Evolutionary conservation across 768 basidiomycete genomes (phyloP).

Genomic region (Candolleomyces aberdarensis): DNA sequence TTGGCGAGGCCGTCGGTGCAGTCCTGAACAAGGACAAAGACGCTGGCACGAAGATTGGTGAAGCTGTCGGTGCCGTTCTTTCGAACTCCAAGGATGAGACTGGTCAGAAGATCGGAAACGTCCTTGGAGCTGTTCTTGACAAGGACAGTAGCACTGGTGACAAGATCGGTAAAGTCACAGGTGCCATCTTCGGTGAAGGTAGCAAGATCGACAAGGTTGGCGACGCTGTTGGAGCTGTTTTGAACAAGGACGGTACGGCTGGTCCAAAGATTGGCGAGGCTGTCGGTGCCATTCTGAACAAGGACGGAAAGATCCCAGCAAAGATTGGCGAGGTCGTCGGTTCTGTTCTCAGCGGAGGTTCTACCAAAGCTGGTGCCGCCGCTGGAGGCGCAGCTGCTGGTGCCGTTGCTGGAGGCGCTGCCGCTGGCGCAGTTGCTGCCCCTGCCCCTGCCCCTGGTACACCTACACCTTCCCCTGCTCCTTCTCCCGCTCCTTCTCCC

Average conservation of each 20-base stretch:
- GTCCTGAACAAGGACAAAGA: not conserved
- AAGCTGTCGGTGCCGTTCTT: not conserved
- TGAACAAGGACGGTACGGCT: not conserved
- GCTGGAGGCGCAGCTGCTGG: not conserved
- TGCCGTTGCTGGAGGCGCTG: not conserved
- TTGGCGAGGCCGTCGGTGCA: conserved; percentile 1
- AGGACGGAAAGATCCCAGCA: not conserved
- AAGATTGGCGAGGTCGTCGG: not conserved
- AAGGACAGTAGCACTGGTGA: not conserved
- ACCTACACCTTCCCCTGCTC: not conserved
- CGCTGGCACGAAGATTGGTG: conserved; percentile 1
- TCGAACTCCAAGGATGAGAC: too few species aligned
- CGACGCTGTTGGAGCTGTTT: not conserved
- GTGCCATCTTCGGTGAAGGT: conserved; percentile 1
- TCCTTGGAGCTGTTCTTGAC: not conserved
- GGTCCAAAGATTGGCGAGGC: conserved; percentile 2
- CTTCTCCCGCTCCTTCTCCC: not conserved
- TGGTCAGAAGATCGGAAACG: too few species aligned
- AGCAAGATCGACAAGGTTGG: conserved; percentile 1
- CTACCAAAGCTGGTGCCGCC: not conserved
- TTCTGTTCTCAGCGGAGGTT: not conserved
- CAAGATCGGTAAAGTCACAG: not conserved
- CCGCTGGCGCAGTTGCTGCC: not conserved
- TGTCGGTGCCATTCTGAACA: not conserved
- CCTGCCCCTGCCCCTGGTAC: not conserved